phyloP scores from a whole-genome alignment of 495 filamentous ascomycete genomes.

The Penicillium flavigenum region DNA sequence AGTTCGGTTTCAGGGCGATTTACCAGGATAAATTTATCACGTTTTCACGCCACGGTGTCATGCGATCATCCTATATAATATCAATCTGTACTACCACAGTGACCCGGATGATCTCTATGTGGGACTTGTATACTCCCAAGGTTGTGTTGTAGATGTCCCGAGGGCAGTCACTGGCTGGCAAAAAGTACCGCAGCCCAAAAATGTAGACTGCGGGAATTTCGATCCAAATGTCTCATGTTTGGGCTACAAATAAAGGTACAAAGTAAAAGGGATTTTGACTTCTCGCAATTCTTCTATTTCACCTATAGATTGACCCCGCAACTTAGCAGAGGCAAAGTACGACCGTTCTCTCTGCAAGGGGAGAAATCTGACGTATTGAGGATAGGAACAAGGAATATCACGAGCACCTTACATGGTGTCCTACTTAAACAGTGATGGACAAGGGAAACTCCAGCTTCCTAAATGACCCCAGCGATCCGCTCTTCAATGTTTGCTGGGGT shows the following conservation, averaged over 20 bases:
- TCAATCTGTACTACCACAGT: constrained; percentile 23
- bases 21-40: constrained; percentile 13
- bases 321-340: not conserved
- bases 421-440: not conserved
- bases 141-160: not conserved
- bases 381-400: not conserved
- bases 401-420: constrained; percentile 13
- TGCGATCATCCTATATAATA: constrained; percentile 31
- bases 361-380: not conserved
- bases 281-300: not conserved
- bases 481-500: constrained; percentile 47
- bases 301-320: constrained; percentile 12
- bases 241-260: not conserved
- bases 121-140: not conserved
- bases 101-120: not conserved
- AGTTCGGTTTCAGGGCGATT: constrained; percentile 12
- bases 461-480: constrained; percentile 26
- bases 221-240: not conserved
- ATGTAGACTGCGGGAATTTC: not conserved
- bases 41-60: constrained; percentile 26
- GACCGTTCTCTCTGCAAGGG: constrained; percentile 5
- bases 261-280: not conserved
- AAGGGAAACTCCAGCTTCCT: constrained; percentile 12
- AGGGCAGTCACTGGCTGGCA: not conserved
- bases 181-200: constrained; percentile 8